Base-by-base conservation (phyloP, 176 grass and related monocot genomes). In the Triticum dicoccoides region DNA sequence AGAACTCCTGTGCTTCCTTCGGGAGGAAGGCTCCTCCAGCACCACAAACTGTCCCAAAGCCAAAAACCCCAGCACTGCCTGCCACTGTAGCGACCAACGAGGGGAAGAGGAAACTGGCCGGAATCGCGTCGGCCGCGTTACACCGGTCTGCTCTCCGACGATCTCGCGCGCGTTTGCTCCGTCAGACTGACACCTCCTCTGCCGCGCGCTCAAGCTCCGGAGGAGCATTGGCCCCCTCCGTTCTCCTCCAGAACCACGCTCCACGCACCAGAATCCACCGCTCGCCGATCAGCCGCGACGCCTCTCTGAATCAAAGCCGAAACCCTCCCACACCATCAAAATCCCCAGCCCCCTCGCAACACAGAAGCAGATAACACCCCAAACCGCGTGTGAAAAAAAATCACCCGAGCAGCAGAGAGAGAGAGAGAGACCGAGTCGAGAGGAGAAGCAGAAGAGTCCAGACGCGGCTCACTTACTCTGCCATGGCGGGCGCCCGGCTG, bases 401-500 rank as follows among this genome's bases (percentile, higher is more conserved):
- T 3, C 38, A 41, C 38, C 38, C 0, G 38, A 41, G 38, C 38
- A 41, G 38, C 38, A 39, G 2, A 39, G 2, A 39, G 29, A 41
- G 2, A 3, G 11, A 23, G 12, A 5, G 38, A 9, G 38, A 41
- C 38, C 38, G 38, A 41, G 38, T 41, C 2, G 38, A 41, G 38
- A 41, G 38, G 2, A 9, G 38, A 41, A 41, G 38, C 38, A 14
- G 3, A 17, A 14, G 3, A 17, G 13, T 2, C 10, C n/a, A 73
- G 11, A 27, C 33, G 5, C 33, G 21, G 15, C 80, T 20, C 17
- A 20, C 52, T 87, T 75, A 91, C 89, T 11, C 45, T 6, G 17
- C 89, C 89, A 91, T 91, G 38, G 29, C 29, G 29, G 75, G 69
- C 37, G 10, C 8, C 12, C n/a, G 51, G 39, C 76, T 4, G 32